Conservation (phyloP, 352 stramenopile species). For the Pythium monospermum region DNA sequence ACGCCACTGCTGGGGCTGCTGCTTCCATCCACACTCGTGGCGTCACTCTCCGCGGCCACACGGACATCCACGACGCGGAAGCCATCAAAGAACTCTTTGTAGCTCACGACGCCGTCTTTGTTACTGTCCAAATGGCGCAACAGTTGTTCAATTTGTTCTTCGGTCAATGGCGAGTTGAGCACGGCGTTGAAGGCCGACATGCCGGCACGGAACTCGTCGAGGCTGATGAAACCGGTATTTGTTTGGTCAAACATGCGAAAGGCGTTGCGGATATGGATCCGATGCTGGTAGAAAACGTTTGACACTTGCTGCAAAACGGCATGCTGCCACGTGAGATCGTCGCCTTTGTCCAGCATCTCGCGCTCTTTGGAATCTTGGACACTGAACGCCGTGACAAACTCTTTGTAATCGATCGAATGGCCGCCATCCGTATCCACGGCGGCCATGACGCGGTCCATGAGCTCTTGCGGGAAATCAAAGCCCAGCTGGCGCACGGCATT, state of each 20-base stretch:
- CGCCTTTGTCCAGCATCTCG: slow-evolving; percentile 41
- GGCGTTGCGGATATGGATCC: slow-evolving; percentile 89
- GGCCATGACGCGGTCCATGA: slow-evolving; percentile 74
- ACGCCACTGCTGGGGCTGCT: slow-evolving; percentile 3
- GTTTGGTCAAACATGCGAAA: slow-evolving; percentile 91
- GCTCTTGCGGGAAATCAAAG: slow-evolving; percentile 45
- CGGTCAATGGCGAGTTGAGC: slow-evolving; percentile 86
- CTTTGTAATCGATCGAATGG: slow-evolving; percentile 89
- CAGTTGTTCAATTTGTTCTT: slow-evolving; percentile 90
- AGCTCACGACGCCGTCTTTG: slow-evolving; percentile 88
- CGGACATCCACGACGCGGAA: slow-evolving; percentile 86
- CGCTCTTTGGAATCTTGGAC: slow-evolving; percentile 79
- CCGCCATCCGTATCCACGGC: slow-evolving; percentile 87
- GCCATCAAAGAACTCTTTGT: slow-evolving; percentile 93
- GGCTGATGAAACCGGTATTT: slow-evolving; percentile 72
- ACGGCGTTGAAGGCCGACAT: slow-evolving; percentile 88
- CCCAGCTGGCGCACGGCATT: slow-evolving; percentile 59
- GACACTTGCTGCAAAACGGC: slow-evolving; percentile 90
- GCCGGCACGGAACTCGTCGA: slow-evolving; percentile 82
- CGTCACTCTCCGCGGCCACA: slow-evolving; percentile 29
- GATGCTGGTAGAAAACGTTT: slow-evolving; percentile 93
- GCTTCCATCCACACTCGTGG: too few species aligned
- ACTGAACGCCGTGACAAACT: slow-evolving; percentile 89
- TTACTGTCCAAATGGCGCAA: slow-evolving; percentile 86
- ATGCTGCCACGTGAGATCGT: slow-evolving; percentile 86